Percentiles rank a stretch among this genome's conserved stretches.
These are phyloP conservation scores for Tetracladium maxilliforme DNA, from an alignment of 2,329 filamentous ascomycete species.

Conservation along the genomic window DNA sequence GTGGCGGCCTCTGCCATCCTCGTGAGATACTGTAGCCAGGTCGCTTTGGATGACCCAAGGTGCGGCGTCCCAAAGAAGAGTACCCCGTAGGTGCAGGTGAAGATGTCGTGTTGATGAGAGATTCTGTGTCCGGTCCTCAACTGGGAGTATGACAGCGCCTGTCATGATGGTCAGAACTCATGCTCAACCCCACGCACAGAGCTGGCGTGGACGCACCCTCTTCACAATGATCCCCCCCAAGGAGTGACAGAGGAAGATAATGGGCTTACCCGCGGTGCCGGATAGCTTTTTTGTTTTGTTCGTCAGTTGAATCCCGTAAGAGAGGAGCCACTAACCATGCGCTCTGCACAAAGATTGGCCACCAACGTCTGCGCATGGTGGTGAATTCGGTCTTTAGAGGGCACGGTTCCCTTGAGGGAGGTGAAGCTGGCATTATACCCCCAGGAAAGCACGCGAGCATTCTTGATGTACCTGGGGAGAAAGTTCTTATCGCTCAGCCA, in stretches of 20 bases:
- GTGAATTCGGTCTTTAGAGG: constrained; percentile 12
- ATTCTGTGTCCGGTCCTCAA: constrained; percentile 8
- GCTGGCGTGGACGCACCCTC: constrained; percentile 11
- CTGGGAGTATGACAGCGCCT: constrained; percentile 19
- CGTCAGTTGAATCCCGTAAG: too few species aligned
- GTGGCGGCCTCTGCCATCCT: constrained; percentile 13
- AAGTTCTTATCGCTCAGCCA: constrained; percentile 20
- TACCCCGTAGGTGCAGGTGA: constrained; percentile 18
- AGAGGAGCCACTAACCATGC: too few species aligned
- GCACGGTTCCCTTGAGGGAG: constrained; percentile 2
- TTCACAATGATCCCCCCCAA: constrained; percentile 24
- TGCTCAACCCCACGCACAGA: background rate
- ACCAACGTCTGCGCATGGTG: constrained; percentile 20
- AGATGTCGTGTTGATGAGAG: constrained; percentile 18
- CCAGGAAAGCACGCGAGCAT: constrained; percentile 14
- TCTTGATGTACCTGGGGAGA: constrained; percentile 15
- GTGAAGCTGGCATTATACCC: constrained; percentile 15
- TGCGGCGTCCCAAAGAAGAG: constrained; percentile 22
- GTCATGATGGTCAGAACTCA: constrained; percentile 2
- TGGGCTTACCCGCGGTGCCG: constrained; percentile 15
- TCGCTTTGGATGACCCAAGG: constrained; percentile 17
- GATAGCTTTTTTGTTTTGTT: constrained; percentile 15
- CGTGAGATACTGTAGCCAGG: constrained; percentile 9
- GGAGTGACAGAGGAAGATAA: constrained; percentile 24
- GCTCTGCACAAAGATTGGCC: constrained; percentile 15